Conservation (phyloP, 108 stramenopile species). For the Cyclotella atomus region DNA sequence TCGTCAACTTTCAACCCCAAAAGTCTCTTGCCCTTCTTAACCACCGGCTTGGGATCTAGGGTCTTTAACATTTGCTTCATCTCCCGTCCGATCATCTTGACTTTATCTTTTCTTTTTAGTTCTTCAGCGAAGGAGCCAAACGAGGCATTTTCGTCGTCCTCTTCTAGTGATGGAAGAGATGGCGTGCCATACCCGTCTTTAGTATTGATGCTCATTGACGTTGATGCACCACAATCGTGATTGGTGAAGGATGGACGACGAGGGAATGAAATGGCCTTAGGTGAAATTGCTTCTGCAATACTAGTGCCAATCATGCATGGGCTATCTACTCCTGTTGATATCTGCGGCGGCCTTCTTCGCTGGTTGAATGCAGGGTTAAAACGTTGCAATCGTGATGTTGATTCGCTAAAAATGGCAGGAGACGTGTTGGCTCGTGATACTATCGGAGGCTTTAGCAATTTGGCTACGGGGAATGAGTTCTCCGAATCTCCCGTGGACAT, state of each 20-base stretch:
- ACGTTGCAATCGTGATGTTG: background rate
- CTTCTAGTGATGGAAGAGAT: slow-evolving; percentile 7
- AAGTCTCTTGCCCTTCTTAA: slow-evolving; percentile 1
- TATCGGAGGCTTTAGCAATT: background rate
- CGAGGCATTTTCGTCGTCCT: slow-evolving; percentile 19
- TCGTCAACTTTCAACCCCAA: slow-evolving; percentile 4
- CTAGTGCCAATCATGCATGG: slow-evolving; percentile 25
- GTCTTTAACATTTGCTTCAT: slow-evolving; percentile 1
- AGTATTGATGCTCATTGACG: background rate
- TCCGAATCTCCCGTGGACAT: slow-evolving; percentile 4
- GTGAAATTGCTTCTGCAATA: slow-evolving; percentile 14
- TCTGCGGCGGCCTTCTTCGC: background rate
- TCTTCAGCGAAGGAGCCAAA: slow-evolving; percentile 25
- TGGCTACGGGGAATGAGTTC: background rate
- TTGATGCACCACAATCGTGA: background rate
- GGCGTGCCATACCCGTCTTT: background rate
- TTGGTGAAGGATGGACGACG: background rate
- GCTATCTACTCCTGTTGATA: background rate
- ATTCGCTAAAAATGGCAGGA: background rate
- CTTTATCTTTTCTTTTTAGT: slow-evolving; percentile 20
- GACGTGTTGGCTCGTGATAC: slow-evolving; percentile 7
- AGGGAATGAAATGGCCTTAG: slow-evolving; percentile 15
- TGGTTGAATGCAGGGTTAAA: background rate
- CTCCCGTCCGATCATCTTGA: slow-evolving; percentile 11
- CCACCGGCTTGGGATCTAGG: slow-evolving; percentile 11